phyloP scores from a whole-genome alignment of 2,329 filamentous ascomycete genomes.

The Xylaria sp. region DNA sequence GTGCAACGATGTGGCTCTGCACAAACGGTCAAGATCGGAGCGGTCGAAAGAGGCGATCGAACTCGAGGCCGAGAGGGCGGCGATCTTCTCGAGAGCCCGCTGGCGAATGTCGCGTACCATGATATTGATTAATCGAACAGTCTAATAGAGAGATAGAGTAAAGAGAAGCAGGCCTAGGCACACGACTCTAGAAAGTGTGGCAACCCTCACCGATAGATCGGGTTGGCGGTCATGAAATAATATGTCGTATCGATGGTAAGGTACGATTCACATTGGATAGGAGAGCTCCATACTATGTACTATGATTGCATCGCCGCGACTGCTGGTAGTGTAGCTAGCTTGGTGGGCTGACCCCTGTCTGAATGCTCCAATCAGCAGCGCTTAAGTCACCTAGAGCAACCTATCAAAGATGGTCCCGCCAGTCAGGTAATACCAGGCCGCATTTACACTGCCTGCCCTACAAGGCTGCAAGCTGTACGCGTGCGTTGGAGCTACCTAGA shows the following conservation, averaged over 20 bases:
- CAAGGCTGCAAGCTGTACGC: slow-evolving; percentile 63
- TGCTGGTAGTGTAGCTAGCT: not conserved
- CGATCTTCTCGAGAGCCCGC: slow-evolving; percentile 72
- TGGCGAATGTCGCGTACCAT: slow-evolving; percentile 69
- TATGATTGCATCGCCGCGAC: not conserved
- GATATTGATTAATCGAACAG: slow-evolving; percentile 9
- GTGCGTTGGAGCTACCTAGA: slow-evolving; percentile 40
- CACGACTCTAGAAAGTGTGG: not conserved
- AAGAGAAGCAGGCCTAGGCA: not conserved
- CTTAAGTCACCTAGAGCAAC: slow-evolving; percentile 45
- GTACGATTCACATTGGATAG: not conserved
- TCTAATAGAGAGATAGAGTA: not conserved
- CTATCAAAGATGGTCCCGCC: slow-evolving; percentile 10
- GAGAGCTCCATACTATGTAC: not conserved
- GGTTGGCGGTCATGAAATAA: not conserved
- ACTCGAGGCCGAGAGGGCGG: slow-evolving; percentile 67
- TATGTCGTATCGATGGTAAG: not conserved
- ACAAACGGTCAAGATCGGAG: slow-evolving; percentile 71
- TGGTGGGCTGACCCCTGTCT: slow-evolving; percentile 22
- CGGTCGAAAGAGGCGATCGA: slow-evolving; percentile 65
- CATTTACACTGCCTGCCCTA: slow-evolving; percentile 16
- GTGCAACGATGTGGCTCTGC: slow-evolving; percentile 64
- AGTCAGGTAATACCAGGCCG: slow-evolving; percentile 11
- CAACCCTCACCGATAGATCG: not conserved
- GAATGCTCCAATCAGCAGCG: not conserved